Evolutionary conservation across 2,329 filamentous ascomycete genomes (phyloP).

Genomic region (Aspergillus pseudoviridinutans): DNA sequence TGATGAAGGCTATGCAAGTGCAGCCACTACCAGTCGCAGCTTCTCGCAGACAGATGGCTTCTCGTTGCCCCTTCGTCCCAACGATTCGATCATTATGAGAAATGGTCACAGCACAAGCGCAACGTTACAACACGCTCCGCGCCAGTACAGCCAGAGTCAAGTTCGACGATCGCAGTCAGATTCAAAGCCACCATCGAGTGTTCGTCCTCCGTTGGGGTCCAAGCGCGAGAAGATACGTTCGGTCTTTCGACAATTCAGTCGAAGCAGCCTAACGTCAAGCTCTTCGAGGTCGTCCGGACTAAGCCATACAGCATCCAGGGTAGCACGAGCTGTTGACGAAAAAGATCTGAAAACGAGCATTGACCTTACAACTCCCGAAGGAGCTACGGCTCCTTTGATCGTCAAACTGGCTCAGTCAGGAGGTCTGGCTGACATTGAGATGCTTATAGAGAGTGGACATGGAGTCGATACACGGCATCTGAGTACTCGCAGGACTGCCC

Average conservation of each 20-base stretch:
- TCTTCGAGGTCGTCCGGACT: slow-evolving; percentile 5
- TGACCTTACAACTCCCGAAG: slow-evolving; percentile 28
- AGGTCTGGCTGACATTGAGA: slow-evolving; percentile 30
- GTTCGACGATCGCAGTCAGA: slow-evolving; percentile 19
- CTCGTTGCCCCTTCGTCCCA: slow-evolving; percentile 13
- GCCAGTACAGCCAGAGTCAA: slow-evolving; percentile 4
- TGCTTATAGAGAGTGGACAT: slow-evolving; percentile 27
- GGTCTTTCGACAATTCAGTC: slow-evolving; percentile 14
- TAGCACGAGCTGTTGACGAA: slow-evolving; percentile 10
- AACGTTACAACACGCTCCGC: slow-evolving; percentile 8
- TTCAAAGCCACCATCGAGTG: slow-evolving; percentile 3
- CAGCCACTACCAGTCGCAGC: slow-evolving; percentile 12
- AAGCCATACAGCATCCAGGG: slow-evolving; percentile 4
- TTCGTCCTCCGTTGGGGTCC: slow-evolving; percentile 10
- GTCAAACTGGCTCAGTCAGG: slow-evolving; percentile 36
- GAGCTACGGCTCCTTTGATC: slow-evolving; percentile 27
- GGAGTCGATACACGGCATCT: slow-evolving; percentile 29
- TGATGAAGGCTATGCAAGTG: slow-evolving; percentile 28
- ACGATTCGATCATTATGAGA: slow-evolving; percentile 9
- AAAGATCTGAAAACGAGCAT: slow-evolving; percentile 33
- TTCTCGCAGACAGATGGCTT: slow-evolving; percentile 8
- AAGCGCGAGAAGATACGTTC: slow-evolving; percentile 19
- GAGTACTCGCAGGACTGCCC: slow-evolving; percentile 31
- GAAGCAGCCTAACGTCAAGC: slow-evolving; percentile 7
- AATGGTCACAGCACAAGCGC: slow-evolving; percentile 18